Evolutionary conservation across 805 yeast species (phyloP), one percentile per base, ranked within the genome.

Genomic region (Saccharomycopsis amapae): DNA sequence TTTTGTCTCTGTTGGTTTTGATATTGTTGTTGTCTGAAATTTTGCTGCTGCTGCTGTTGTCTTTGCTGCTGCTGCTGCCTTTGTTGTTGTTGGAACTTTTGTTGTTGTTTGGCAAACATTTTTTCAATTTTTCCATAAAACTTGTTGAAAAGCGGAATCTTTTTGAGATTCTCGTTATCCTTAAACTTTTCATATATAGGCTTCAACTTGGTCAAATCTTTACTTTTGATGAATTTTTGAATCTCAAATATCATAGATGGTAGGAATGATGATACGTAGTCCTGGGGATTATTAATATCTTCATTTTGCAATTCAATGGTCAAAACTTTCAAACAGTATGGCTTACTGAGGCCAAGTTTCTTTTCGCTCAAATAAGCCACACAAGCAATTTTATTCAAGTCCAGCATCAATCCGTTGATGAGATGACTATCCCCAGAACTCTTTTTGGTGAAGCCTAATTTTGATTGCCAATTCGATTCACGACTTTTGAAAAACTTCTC

Each of bases 21-120:
- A 31, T 54, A 57, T 3, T 55, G 65, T 20, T 58, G 65, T 20
- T 60, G 67, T 20, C 59, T 66, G 15, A 65, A 70, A 4, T 55
- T 61, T 5, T 56, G 59, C 26, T 58, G 65, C 32, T 66, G 69
- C 13, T 63, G 67, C 22, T 65, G 69, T 18, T 53, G 53, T 39
- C 62, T 68, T 15, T 68, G 72, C 37, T 71, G 72, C 17, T 69
- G 75, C 32, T 72, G 75, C 32, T 70, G 74, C 23, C 70, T 71
- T 28, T 66, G 68, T 22, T 67, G 70, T 40, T 68, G 71, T 39
- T 64, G 68, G 41, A 67, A 73, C 33, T 63, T 66, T 31, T 66
- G 70, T 28, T 63, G 67, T 39, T 61, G 65, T 26, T 61, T 64
- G 24, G 64, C 64, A 40, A 63, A 54, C 31, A 59, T 56, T 9